Evolutionary conservation across 805 yeast species (phyloP).

Genomic region (Yarrowia bubula): DNA sequence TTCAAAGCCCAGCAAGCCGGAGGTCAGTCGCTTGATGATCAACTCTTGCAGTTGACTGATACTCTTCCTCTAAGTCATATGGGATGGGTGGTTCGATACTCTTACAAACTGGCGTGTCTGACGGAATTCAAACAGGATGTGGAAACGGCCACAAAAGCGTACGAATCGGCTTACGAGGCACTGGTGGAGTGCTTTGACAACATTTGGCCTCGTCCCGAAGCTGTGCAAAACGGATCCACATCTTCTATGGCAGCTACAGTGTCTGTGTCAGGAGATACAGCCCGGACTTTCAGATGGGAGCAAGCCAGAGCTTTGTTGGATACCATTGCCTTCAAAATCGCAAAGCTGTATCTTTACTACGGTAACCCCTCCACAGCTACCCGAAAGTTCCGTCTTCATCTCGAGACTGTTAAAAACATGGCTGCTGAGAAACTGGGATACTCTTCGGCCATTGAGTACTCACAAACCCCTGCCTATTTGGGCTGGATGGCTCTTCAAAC

Average conservation of each 20-base stretch:
- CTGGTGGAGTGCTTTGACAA: conserved; percentile 44
- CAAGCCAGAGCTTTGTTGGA: conserved; percentile 56
- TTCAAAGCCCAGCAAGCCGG: neutral
- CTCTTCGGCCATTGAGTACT: conserved; percentile 35
- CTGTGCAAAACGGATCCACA: neutral
- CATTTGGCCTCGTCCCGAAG: conserved; percentile 30
- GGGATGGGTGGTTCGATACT: conserved; percentile 51
- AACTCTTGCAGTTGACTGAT: conserved; percentile 2
- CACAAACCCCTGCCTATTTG: conserved; percentile 32
- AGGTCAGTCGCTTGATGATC: conserved; percentile 17
- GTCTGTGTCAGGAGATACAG: conserved; percentile 29
- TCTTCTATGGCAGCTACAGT: conserved; percentile 9
- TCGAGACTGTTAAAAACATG: conserved; percentile 49
- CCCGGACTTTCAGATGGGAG: conserved; percentile 41
- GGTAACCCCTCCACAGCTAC: conserved; percentile 60
- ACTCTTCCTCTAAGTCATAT: neutral
- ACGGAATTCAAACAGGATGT: conserved; percentile 50
- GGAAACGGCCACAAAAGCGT: conserved; percentile 51
- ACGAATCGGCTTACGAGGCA: conserved; percentile 55
- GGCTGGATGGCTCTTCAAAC: conserved; percentile 66
- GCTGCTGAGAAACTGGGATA: conserved; percentile 37
- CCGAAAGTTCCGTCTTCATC: conserved; percentile 62
- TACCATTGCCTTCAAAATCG: conserved; percentile 59
- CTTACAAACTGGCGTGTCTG: conserved; percentile 51
- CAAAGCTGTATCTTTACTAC: conserved; percentile 56